Evolutionary conservation across 352 stramenopile genomes (phyloP).

Genomic region (Halophytophthora polymorphica): DNA sequence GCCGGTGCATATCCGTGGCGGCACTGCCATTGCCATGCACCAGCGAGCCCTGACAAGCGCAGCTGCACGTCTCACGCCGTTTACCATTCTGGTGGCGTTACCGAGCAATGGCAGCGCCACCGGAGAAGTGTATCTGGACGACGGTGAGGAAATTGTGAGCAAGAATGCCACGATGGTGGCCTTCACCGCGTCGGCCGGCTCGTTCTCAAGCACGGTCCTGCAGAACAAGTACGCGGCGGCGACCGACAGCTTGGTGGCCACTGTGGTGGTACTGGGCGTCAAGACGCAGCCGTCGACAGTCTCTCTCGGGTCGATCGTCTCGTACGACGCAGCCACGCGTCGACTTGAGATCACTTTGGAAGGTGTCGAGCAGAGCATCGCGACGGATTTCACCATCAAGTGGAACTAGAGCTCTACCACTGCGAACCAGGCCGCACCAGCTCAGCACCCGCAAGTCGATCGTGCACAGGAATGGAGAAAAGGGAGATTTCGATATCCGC

Average conservation of each 20-base stretch:
- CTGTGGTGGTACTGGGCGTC: conserved; percentile 3
- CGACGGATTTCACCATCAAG: conserved; percentile 20
- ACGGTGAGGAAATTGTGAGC: conserved; percentile 28
- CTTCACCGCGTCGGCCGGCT: conserved; percentile 18
- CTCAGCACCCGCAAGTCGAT: no score
- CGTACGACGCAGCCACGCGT: conserved; percentile 26
- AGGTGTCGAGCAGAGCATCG: conserved; percentile 20
- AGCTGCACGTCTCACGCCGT: conserved; percentile 26
- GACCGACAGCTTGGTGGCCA: not conserved
- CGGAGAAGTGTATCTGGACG: conserved; percentile 34
- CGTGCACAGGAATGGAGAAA: no score
- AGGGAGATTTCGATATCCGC: no score
- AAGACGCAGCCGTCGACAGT: conserved; percentile 18
- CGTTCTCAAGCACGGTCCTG: not conserved
- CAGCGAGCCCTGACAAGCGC: conserved; percentile 42
- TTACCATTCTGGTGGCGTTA: conserved; percentile 28
- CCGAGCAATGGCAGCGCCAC: conserved; percentile 2
- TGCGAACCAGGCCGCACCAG: no score
- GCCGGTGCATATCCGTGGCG: conserved; percentile 52
- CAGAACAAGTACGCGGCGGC: not conserved
- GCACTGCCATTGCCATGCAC: conserved; percentile 46
- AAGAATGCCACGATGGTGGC: conserved; percentile 19
- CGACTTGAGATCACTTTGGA: conserved; percentile 26
- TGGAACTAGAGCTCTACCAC: conserved; percentile 13
- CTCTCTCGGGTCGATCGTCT: conserved; percentile 20